Conservation (phyloP, 2,329 filamentous ascomycete genomes). For the Pestalotiopsis sp. region DNA sequence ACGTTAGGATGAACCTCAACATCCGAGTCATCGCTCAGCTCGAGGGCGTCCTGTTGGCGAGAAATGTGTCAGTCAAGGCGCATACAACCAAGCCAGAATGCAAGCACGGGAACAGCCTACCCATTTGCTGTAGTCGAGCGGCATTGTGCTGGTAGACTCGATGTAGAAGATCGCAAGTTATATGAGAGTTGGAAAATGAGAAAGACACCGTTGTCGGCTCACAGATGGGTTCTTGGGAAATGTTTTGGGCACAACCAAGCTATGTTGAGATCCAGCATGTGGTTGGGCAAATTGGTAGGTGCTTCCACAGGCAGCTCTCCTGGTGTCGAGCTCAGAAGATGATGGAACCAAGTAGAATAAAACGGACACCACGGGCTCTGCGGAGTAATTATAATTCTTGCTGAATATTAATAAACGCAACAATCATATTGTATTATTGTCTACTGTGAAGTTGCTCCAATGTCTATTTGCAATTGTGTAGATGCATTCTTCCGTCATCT, state of each 20-base stretch:
- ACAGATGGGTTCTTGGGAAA: neutral
- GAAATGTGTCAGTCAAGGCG: constrained; percentile 17
- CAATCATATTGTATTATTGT: neutral
- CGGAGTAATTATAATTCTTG: neutral
- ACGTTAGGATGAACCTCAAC: constrained; percentile 99
- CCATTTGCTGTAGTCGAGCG: constrained; percentile 71
- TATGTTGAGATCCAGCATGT: neutral
- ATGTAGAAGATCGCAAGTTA: constrained; percentile 1
- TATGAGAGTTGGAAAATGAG: neutral
- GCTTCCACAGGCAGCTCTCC: neutral
- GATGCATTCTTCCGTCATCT: neutral
- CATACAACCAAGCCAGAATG: neutral
- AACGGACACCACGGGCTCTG: neutral
- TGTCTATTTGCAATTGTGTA: neutral
- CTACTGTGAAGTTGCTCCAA: neutral
- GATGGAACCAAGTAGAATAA: neutral
- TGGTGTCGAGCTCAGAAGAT: neutral
- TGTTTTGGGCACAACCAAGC: neutral
- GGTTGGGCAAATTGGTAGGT: constrained; percentile 4
- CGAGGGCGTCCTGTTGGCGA: constrained; percentile 75
- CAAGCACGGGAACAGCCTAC: constrained; percentile 40
- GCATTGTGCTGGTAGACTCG: constrained; percentile 40
- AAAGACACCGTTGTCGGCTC: neutral
- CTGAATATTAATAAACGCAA: neutral
- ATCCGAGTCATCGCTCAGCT: constrained; percentile 97